These are phyloP conservation scores for Carallia pectinifolia DNA, from an alignment of 345 rosid genomes.

Conservation along the genomic window DNA sequence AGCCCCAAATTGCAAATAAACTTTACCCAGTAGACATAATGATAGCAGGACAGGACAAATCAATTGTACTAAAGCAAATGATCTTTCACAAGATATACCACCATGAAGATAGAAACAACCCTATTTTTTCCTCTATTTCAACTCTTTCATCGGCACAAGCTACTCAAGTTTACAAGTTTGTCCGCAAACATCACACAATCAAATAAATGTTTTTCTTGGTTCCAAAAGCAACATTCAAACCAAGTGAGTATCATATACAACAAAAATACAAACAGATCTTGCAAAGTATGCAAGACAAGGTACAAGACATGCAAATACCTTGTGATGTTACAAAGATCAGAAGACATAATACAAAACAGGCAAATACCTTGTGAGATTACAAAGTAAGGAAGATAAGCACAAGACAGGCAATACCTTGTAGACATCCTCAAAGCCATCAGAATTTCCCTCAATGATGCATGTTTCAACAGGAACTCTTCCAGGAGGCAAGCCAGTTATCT, in stretches of 20 bases:
- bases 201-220: not conserved
- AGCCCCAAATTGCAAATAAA: not conserved
- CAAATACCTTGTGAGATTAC: not conserved
- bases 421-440: conserved; percentile 54
- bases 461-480: conserved; percentile 94
- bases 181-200: not conserved
- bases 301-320: not conserved
- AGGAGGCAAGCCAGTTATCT: conserved; percentile 93
- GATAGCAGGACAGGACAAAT: too few relatives aligned
- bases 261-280: not conserved
- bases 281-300: not conserved
- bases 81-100: too few relatives aligned
- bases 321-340: too few relatives aligned
- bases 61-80: too few relatives aligned
- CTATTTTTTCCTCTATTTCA: not conserved
- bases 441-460: conserved; percentile 56
- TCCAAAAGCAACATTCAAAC: not conserved
- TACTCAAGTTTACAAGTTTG: not conserved
- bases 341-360: not conserved
- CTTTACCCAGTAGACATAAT: not conserved
- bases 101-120: not conserved
- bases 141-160: not conserved
- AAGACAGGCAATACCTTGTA: conserved; percentile 48
- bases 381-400: not conserved
- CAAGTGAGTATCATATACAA: too few relatives aligned